Base-by-base conservation (phyloP, 2,329 filamentous ascomycete species). In the Clonostachys byssicola region DNA sequence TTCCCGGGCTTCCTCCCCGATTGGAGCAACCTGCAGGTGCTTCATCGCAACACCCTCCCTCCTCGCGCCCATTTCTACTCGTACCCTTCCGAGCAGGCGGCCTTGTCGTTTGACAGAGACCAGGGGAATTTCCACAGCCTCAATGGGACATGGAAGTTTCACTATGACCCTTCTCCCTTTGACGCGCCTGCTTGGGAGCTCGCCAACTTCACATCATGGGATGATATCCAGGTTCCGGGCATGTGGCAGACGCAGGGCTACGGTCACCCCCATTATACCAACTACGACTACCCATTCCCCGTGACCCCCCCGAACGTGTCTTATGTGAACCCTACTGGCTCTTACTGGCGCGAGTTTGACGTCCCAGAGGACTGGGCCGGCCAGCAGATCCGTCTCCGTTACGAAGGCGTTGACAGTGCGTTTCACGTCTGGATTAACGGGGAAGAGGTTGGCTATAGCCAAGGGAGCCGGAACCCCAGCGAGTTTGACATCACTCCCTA, bases 191-290 rank as follows among this genome's bases (percentile, higher is more conserved):
- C 48, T 14, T 58, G 51, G 53, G 49, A 49, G 13, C 16, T 20
- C 13, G 43, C 20, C 12, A 42, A 49, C 38, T 51, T 48, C 30
- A 46, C 50, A 13, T 51, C 49, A 38, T 61, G 57, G 60, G 65
- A 45, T 54, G 81, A 78, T 72, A 63, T 66, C 17, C 66, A 74
- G 12, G 85, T 88, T 1, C 85, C 85, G 0, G 81, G 81, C 4
- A 80, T 83, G 57, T 89, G 85, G 85, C 85, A 88, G 62, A 66
- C 86, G 5, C 81, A 88, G 62, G 85, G 84, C 23, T 80, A 83
- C 56, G 84, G 84, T 12, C 62, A 70, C 44, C 85, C 85, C 0
- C 81, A 84, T 52, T 88, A 89, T 57, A 88, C 84, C 10, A 89
- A 88, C 53, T 73, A 84, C 23, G 72, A 80, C 44, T 88, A 76